Percentiles rank a stretch among this genome's conserved stretches.
Evolutionary conservation across 1,139 yeast species (phyloP).

Genomic region (Nakaseomyces nivariensis): DNA sequence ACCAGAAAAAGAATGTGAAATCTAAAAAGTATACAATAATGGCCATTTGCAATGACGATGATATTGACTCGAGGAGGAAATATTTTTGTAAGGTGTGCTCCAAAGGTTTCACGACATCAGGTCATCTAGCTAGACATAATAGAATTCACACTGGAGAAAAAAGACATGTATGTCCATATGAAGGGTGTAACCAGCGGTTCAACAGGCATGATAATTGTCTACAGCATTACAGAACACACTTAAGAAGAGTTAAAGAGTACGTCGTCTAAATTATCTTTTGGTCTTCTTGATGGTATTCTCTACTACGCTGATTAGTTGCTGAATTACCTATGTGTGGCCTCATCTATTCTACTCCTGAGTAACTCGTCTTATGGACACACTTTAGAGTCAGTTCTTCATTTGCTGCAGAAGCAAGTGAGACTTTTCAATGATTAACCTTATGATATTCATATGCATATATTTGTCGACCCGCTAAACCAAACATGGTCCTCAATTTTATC

Average conservation of each 20-base stretch:
- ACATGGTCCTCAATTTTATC: too few species aligned
- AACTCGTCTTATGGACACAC: too few species aligned
- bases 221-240: conserved; percentile 82
- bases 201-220: conserved; percentile 91
- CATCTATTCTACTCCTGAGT: too few species aligned
- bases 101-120: conserved; percentile 58
- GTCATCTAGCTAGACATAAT: conserved; percentile 84
- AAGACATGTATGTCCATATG: conserved; percentile 74
- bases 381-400: too few species aligned
- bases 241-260: conserved; percentile 8
- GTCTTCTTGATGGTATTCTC: too few species aligned
- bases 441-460: too few species aligned
- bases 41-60: conserved; percentile 8
- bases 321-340: too few species aligned
- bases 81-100: conserved; percentile 26
- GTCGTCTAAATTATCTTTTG: not conserved
- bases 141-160: conserved; percentile 89
- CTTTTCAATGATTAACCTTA: too few species aligned
- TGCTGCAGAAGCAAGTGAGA: too few species aligned
- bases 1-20: not conserved
- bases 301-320: not conserved
- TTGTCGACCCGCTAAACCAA: too few species aligned
- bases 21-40: conserved; percentile 2
- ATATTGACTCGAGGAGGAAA: conserved; percentile 9
- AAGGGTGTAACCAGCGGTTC: conserved; percentile 72